Conservation (phyloP, 805 yeast genomes). For the Saturnispora mendoncae region DNA sequence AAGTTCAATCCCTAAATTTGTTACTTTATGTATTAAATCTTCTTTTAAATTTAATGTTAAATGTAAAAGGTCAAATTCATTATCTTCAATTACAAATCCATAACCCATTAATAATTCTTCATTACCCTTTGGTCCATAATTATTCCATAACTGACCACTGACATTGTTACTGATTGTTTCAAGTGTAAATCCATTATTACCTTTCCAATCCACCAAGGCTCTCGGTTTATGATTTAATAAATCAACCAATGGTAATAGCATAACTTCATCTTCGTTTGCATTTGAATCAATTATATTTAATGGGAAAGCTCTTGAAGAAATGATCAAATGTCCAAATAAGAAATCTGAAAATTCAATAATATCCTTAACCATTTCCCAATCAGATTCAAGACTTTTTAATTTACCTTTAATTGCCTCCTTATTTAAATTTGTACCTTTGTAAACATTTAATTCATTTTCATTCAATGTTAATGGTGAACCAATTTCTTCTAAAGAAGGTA, state of each 20-base stretch:
- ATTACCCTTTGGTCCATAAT: slow-evolving; percentile 83
- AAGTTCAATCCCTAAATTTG: slow-evolving; percentile 19
- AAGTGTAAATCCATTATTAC: slow-evolving; percentile 26
- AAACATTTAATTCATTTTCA: slow-evolving; percentile 33
- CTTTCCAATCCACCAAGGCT: slow-evolving; percentile 57
- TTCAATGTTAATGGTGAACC: slow-evolving; percentile 60
- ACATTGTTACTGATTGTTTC: slow-evolving; percentile 27
- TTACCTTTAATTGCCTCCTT: slow-evolving; percentile 43
- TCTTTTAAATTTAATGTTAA: slow-evolving; percentile 41
- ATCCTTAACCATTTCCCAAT: slow-evolving; percentile 34
- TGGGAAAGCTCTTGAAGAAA: slow-evolving; percentile 80
- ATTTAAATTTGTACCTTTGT: slow-evolving; percentile 44
- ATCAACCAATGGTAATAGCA: slow-evolving; percentile 73
- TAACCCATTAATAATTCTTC: slow-evolving; percentile 75
- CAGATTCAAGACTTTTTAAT: slow-evolving; percentile 37
- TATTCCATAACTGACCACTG: slow-evolving; percentile 44
- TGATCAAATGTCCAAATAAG: slow-evolving; percentile 65
- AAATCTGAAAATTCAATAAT: slow-evolving; percentile 41
- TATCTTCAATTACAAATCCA: slow-evolving; percentile 60
- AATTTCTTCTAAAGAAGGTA: slow-evolving; percentile 39
- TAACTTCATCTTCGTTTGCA: slow-evolving; percentile 26
- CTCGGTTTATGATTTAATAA: slow-evolving; percentile 62
- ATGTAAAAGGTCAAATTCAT: slow-evolving; percentile 49
- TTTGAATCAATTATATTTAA: slow-evolving; percentile 38
- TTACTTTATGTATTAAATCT: neutral